Base-by-base conservation (phyloP, 106 monocot genomes). In the Cymbidium sinense region DNA sequence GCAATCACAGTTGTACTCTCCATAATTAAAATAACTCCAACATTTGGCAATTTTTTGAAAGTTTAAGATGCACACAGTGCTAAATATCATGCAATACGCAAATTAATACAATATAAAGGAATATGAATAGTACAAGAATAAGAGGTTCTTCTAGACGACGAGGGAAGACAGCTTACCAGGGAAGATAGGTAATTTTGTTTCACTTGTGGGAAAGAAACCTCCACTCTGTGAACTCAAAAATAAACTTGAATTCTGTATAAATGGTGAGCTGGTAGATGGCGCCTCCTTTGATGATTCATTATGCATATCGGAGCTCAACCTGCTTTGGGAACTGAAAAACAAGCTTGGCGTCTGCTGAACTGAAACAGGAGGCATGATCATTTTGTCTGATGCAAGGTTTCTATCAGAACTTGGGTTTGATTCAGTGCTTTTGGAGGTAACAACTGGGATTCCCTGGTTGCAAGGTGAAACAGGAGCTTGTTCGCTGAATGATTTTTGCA, bases 181-280 rank as follows among this genome's bases (percentile, higher is more conserved):
- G 79, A 86, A 76, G 20, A 31, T 34, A 44, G 83, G 82, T 58
- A 50, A 43, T 81, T 83, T 69, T 75, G 65, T 65, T 86, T 76
- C 90, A 73, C 73, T 86, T n/a, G 77, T 70, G 79, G 85, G 84
- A 84, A 90, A 80, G 77, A 81, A 54, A 77, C 85, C 77, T 21
- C 81, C 76, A 39, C 80, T 85, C 41, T 83, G 85, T 31, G 86
- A 84, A 77, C 21, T 51, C 73, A 79, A 77, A 77, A 67, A 78
- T 30, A 37, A 37, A 50, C 75, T 30, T 31, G 80, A 77, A 50
- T 28, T 80, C 71, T 76, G 84, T 28, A 70, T 34, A 70, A 34
- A 78, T 62, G 89, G 25, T 33, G 77, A 50, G 36, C 77, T 73
- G 34, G 78, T 2, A 35, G 77, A 50, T 82, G 64, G 31, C 41